Conservation (phyloP, 208 protist species). For the Crithidia fasciculata region DNA sequence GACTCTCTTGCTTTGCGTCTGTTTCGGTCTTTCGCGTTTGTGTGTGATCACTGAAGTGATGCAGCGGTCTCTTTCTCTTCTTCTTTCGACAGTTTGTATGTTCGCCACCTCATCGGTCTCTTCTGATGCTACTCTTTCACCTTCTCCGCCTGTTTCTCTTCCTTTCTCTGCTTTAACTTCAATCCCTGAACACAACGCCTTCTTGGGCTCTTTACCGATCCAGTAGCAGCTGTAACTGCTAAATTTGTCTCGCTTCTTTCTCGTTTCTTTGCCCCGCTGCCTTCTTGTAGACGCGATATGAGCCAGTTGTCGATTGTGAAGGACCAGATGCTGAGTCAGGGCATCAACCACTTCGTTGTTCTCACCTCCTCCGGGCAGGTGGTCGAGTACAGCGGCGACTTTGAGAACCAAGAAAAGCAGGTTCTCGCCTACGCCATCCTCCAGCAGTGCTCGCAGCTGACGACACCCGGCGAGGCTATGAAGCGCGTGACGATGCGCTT, state of each 20-base stretch:
- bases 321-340: conserved; percentile 84
- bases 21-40: no score
- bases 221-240: background rate
- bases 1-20: no score
- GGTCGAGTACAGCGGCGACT: conserved; percentile 81
- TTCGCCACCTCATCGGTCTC: no score
- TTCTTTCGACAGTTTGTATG: no score
- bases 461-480: conserved; percentile 58
- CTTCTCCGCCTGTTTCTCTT: no score
- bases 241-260: background rate
- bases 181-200: no score
- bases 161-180: no score
- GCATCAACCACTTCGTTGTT: conserved; percentile 86
- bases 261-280: background rate
- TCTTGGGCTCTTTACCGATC: no score
- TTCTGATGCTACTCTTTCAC: no score
- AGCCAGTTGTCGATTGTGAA: conserved; percentile 75
- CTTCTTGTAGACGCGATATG: conserved; percentile 26
- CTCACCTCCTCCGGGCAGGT: conserved; percentile 68
- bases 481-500: conserved; percentile 82
- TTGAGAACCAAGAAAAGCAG: conserved; percentile 68
- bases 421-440: conserved; percentile 74
- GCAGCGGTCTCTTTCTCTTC: no score
- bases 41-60: no score
- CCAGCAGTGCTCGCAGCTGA: conserved; percentile 66